Evolutionary conservation across 345 rosid species (phyloP).

Genomic region (Gossypium stocksii): DNA sequence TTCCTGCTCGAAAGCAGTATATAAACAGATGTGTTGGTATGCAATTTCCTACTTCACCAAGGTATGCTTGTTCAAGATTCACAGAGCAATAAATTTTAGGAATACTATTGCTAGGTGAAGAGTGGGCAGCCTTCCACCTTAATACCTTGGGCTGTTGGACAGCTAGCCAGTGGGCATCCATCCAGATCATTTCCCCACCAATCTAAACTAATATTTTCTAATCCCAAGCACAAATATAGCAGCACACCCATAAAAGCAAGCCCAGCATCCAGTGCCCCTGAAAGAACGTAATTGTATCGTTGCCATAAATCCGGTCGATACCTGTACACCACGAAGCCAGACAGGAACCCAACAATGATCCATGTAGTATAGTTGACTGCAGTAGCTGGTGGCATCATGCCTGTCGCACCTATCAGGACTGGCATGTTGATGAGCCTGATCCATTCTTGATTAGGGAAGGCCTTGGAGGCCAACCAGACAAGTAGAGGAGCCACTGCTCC

Average conservation of each 20-base stretch:
- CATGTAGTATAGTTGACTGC: constrained; percentile 96
- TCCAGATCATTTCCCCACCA: constrained; percentile 99
- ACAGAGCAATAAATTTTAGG: not conserved
- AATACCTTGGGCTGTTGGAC: constrained; percentile 56
- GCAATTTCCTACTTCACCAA: not conserved
- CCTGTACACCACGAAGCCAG: constrained; percentile 76
- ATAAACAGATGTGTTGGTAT: not conserved
- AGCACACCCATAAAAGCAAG: constrained; percentile 95
- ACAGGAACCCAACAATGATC: constrained; percentile 71
- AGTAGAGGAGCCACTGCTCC: constrained; percentile 36
- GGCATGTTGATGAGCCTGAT: constrained; percentile 90
- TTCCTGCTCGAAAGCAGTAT: not conserved
- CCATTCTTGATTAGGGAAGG: constrained; percentile 78
- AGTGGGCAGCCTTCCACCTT: constrained; percentile 77
- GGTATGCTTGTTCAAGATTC: not conserved
- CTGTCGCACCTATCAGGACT: constrained; percentile 73
- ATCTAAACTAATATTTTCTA: constrained; percentile 55
- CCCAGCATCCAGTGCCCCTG: constrained; percentile 88
- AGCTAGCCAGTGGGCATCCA: constrained; percentile 83
- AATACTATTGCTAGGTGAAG: constrained; percentile 26
- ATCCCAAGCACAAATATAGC: constrained; percentile 72
- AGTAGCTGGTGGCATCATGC: constrained; percentile 95
- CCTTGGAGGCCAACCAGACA: constrained; percentile 69
- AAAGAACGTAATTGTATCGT: constrained; percentile 78
- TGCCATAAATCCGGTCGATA: constrained; percentile 75